Conservation (phyloP, 805 yeast genomes). For the Candida golubevii region DNA sequence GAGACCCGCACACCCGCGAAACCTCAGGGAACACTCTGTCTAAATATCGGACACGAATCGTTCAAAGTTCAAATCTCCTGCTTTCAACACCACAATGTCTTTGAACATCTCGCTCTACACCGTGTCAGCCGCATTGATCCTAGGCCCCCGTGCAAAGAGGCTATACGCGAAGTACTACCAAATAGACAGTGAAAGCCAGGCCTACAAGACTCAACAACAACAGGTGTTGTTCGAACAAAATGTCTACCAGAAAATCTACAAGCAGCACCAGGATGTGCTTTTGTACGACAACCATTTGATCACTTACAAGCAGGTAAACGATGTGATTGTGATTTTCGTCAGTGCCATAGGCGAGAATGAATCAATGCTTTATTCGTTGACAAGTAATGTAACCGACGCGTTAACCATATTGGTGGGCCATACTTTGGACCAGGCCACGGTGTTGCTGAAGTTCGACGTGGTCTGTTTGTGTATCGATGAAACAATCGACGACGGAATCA, state of each 20-base stretch:
- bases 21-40: background rate
- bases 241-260: conserved; percentile 70
- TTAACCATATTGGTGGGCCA: conserved; percentile 68
- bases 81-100: conserved; percentile 27
- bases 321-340: conserved; percentile 65
- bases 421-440: conserved; percentile 71
- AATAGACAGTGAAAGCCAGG: conserved; percentile 40
- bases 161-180: conserved; percentile 81
- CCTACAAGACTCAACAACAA: conserved; percentile 46
- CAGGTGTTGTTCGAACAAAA: conserved; percentile 75
- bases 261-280: conserved; percentile 74
- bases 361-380: conserved; percentile 66
- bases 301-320: conserved; percentile 82
- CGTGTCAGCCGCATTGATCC: conserved; percentile 71
- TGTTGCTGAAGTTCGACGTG: conserved; percentile 81
- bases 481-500: conserved; percentile 87
- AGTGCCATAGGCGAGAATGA: conserved; percentile 85
- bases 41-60: background rate
- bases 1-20: background rate
- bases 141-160: conserved; percentile 78
- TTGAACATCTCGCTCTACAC: conserved; percentile 68
- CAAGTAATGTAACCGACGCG: conserved; percentile 76
- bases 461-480: conserved; percentile 87
- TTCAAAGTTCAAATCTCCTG: too few relatives aligned
- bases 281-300: conserved; percentile 75